These are phyloP conservation scores for Fomitopsis serialis DNA, from an alignment of 768 basidiomycete species.

Conservation along the genomic window DNA sequence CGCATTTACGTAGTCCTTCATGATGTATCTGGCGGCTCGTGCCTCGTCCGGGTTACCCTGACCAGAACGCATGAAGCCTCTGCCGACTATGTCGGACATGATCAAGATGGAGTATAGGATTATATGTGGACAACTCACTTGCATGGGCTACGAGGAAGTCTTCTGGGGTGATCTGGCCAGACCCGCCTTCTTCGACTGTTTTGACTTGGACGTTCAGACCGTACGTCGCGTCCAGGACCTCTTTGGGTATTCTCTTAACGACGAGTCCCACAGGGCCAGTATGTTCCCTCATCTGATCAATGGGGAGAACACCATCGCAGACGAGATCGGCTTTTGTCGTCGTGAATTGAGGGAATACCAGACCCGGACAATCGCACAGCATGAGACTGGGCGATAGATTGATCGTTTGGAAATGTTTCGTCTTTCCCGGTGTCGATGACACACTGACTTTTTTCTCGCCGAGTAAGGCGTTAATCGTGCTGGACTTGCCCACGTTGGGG, in stretches of 20 bases:
- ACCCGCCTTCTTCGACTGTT: slow-evolving; percentile 77
- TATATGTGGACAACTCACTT: slow-evolving; percentile 49
- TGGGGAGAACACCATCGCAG: slow-evolving; percentile 94
- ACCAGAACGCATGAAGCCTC: slow-evolving; percentile 89
- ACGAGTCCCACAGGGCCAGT: slow-evolving; percentile 80
- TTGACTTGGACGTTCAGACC: slow-evolving; percentile 70
- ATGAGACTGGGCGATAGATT: slow-evolving; percentile 82
- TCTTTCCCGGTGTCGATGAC: slow-evolving; percentile 96
- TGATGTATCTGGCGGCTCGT: slow-evolving; percentile 82
- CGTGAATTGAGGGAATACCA: slow-evolving; percentile 98
- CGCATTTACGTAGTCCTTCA: slow-evolving; percentile 97
- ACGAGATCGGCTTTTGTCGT: slow-evolving; percentile 94
- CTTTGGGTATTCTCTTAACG: slow-evolving; percentile 70
- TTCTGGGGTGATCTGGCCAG: slow-evolving; percentile 67
- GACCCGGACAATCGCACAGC: slow-evolving; percentile 95
- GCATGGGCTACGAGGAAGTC: slow-evolving; percentile 86
- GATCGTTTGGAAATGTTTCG: slow-evolving; percentile 99
- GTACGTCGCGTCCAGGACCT: slow-evolving; percentile 86
- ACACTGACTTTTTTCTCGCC: slow-evolving; percentile 98
- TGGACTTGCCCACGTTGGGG: slow-evolving; percentile 98
- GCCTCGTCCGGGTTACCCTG: slow-evolving; percentile 98
- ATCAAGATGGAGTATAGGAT: background rate
- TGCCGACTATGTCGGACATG: slow-evolving; percentile 54
- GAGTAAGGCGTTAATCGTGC: slow-evolving; percentile 92
- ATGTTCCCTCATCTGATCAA: slow-evolving; percentile 94